These are phyloP conservation scores for Scleroderma bovista DNA, from an alignment of 768 basidiomycete species.

Conservation along the genomic window DNA sequence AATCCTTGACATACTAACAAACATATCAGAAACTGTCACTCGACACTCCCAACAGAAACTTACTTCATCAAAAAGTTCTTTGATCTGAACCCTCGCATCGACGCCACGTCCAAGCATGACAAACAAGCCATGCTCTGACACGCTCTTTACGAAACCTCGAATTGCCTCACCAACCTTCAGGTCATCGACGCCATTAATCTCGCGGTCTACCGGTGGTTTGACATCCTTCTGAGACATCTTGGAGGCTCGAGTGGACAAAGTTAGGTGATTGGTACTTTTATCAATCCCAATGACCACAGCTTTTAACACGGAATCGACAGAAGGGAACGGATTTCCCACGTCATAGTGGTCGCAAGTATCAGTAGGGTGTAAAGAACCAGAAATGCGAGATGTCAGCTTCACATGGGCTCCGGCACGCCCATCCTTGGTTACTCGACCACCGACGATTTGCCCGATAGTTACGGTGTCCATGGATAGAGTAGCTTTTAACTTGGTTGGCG, in stretches of 20 bases:
- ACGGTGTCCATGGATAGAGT: conserved; percentile 62
- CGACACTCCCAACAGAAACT: conserved; percentile 2
- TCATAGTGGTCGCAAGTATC: conserved; percentile 81
- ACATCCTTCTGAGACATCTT: conserved; percentile 50
- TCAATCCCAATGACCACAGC: conserved; percentile 71
- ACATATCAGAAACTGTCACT: conserved; percentile 4
- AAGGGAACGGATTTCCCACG: conserved; percentile 47
- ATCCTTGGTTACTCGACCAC: conserved; percentile 76
- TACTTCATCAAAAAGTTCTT: conserved; percentile 86
- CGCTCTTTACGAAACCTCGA: conserved; percentile 85
- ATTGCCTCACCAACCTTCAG: conserved; percentile 70
- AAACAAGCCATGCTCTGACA: conserved; percentile 84
- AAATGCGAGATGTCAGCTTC: conserved; percentile 66
- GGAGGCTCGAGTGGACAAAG: conserved; percentile 78
- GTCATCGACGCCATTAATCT: conserved; percentile 56
- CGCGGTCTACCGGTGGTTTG: conserved; percentile 55
- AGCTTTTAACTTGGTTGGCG: conserved; percentile 41
- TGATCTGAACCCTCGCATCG: conserved; percentile 90
- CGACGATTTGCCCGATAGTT: conserved; percentile 65
- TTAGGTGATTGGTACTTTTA: conserved; percentile 56
- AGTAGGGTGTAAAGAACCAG: conserved; percentile 76
- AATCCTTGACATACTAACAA: conserved; percentile 86
- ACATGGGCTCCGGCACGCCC: conserved; percentile 67
- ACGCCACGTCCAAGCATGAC: conserved; percentile 79
- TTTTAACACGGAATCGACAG: conserved; percentile 61